A percentile compares a stretch with the other conserved stretches of the same genome.
These are phyloP conservation scores for Cicer pinnatifidum DNA, from an alignment of 306 rosid genomes.

Conservation along the genomic window DNA sequence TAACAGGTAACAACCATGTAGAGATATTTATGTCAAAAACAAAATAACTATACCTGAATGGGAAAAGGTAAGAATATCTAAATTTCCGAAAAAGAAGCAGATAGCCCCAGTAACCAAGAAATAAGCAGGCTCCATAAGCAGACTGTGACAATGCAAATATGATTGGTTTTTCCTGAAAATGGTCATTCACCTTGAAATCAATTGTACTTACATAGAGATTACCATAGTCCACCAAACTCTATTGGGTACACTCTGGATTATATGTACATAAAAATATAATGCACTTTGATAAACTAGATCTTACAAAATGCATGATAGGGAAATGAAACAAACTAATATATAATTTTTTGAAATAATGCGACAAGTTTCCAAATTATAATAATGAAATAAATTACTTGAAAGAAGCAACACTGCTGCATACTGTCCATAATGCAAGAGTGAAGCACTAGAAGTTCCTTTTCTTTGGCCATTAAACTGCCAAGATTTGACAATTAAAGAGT, in stretches of 20 bases:
- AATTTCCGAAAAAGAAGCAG: constrained; percentile 57
- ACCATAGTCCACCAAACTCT: constrained; percentile 40
- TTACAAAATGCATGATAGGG: constrained; percentile 16
- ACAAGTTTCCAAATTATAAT: constrained; percentile 2
- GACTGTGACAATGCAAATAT: constrained; percentile 84
- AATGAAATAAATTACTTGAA: constrained; percentile 39
- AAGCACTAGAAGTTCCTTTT: constrained; percentile 16
- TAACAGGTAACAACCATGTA: neutral
- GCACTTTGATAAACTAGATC: constrained; percentile 33
- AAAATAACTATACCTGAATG: constrained; percentile 72
- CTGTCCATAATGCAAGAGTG: constrained; percentile 13
- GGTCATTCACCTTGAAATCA: constrained; percentile 43
- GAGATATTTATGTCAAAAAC: constrained; percentile 19
- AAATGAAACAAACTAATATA: constrained; percentile 20
- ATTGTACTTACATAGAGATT: constrained; percentile 41
- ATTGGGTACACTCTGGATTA: neutral
- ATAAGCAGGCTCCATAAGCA: constrained; percentile 89
- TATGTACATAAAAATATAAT: constrained; percentile 33
- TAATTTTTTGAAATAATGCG: neutral
- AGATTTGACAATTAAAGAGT: constrained; percentile 3
- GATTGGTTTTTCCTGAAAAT: constrained; percentile 78
- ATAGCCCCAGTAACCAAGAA: constrained; percentile 91
- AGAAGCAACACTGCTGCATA: constrained; percentile 25
- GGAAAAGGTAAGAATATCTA: constrained; percentile 63
- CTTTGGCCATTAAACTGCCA: constrained; percentile 30